Evolutionary conservation across 805 yeast genomes (phyloP).

Genomic region (Candida glaebosa): DNA sequence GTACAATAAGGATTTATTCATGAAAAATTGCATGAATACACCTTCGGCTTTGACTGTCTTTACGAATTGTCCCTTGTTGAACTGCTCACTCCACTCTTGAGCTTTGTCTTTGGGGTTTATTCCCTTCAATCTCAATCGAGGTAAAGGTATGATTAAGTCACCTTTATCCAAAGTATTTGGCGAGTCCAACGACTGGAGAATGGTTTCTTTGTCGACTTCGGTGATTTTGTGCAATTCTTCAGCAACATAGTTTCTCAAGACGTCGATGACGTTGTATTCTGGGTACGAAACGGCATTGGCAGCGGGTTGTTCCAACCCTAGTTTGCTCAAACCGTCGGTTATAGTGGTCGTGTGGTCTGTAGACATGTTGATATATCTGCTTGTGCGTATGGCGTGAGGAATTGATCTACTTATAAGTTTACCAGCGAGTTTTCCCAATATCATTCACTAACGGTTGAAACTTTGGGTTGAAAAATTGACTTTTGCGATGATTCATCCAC

Average conservation of each 20-base stretch:
- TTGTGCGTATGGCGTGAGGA: neutral
- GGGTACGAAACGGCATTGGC: slow-evolving; percentile 63
- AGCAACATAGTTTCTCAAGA: slow-evolving; percentile 86
- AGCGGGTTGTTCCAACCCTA: slow-evolving; percentile 43
- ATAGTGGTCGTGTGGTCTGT: slow-evolving; percentile 18
- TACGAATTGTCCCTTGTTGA: slow-evolving; percentile 70
- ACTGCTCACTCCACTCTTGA: slow-evolving; percentile 69
- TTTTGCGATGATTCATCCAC: neutral
- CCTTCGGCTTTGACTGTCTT: slow-evolving; percentile 78
- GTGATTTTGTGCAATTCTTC: slow-evolving; percentile 70
- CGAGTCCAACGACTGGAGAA: slow-evolving; percentile 85
- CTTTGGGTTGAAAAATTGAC: neutral
- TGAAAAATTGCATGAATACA: slow-evolving; percentile 86
- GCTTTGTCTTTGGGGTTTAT: slow-evolving; percentile 76
- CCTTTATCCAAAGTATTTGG: slow-evolving; percentile 86
- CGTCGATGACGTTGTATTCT: slow-evolving; percentile 74
- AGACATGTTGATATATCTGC: slow-evolving; percentile 9
- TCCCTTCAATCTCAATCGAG: slow-evolving; percentile 76
- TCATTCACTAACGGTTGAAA: neutral
- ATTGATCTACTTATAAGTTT: neutral
- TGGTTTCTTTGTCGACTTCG: slow-evolving; percentile 64
- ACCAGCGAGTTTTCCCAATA: neutral
- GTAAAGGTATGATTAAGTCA: slow-evolving; percentile 88
- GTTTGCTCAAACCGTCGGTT: slow-evolving; percentile 28
- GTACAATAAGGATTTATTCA: slow-evolving; percentile 62